Conservation (phyloP, 345 rosid species). For the Geranium rotundifolium region DNA sequence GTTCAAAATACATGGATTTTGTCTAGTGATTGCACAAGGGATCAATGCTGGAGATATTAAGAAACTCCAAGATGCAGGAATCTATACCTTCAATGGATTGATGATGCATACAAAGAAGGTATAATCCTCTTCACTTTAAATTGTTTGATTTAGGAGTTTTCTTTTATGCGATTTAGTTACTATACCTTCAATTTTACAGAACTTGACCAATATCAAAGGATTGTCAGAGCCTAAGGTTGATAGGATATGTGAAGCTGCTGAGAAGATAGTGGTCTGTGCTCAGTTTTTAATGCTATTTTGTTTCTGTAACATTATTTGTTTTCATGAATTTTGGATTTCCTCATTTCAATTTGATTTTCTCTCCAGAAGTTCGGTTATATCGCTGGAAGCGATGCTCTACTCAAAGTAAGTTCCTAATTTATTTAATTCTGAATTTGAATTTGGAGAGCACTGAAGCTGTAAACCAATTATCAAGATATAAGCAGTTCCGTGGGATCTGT, state of each 20-base stretch:
- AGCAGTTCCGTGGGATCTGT: background rate
- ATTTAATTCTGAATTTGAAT: background rate
- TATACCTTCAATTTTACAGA: slow-evolving; percentile 21
- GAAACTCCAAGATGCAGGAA: slow-evolving; percentile 91
- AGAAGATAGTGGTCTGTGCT: slow-evolving; percentile 79
- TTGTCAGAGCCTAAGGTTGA: slow-evolving; percentile 95
- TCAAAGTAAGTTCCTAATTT: slow-evolving; percentile 40
- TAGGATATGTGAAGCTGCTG: slow-evolving; percentile 93
- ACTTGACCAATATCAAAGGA: slow-evolving; percentile 87
- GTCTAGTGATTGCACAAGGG: slow-evolving; percentile 64
- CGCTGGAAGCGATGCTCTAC: slow-evolving; percentile 84
- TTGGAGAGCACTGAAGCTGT: background rate
- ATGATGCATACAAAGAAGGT: slow-evolving; percentile 99
- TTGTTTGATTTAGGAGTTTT: background rate
- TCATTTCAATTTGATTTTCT: background rate
- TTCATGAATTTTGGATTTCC: background rate
- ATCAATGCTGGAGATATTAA: slow-evolving; percentile 90
- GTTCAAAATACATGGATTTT: background rate
- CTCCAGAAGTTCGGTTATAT: slow-evolving; percentile 76
- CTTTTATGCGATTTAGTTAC: background rate
- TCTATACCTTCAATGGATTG: slow-evolving; percentile 88
- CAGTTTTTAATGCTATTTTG: background rate
- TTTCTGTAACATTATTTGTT: background rate
- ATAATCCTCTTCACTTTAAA: background rate
- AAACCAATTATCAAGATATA: background rate